These are phyloP conservation scores for Avena sativa DNA, from an alignment of 176 grass and related monocot genomes.

Conservation along the genomic window DNA sequence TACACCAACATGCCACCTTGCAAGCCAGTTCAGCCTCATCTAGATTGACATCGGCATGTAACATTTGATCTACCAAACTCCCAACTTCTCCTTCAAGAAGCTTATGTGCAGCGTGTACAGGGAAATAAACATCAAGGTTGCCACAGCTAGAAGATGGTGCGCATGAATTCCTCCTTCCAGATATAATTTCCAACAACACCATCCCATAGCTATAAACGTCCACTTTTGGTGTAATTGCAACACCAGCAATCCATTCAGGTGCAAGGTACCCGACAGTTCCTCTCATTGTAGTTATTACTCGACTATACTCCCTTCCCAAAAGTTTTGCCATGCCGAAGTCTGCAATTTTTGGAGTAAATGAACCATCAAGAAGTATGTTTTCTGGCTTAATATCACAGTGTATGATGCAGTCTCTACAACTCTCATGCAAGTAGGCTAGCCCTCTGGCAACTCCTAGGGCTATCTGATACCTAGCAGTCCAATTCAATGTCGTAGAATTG, in stretches of 20 bases:
- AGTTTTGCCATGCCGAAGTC: slow-evolving; percentile 15
- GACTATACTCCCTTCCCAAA: background rate
- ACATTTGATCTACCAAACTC: slow-evolving; percentile 19
- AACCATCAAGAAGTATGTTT: slow-evolving; percentile 20
- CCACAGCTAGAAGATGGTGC: background rate
- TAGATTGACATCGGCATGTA: slow-evolving; percentile 28
- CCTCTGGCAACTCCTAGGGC: too few relatives aligned
- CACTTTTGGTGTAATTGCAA: slow-evolving; percentile 38
- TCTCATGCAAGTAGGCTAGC: too few relatives aligned
- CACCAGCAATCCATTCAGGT: slow-evolving; percentile 45
- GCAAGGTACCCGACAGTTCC: slow-evolving; percentile 48
- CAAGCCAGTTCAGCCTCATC: background rate
- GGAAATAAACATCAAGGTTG: background rate
- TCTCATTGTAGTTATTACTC: slow-evolving; percentile 36
- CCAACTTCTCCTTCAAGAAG: background rate
- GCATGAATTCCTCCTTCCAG: background rate
- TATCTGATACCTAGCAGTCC: too few relatives aligned
- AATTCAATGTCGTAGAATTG: too few relatives aligned
- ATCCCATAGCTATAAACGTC: slow-evolving; percentile 48
- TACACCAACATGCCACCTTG: background rate
- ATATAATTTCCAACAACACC: slow-evolving; percentile 46
- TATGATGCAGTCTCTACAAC: too few relatives aligned
- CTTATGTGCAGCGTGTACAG: background rate
- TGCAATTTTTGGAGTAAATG: background rate
- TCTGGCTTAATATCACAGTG: slow-evolving; percentile 2